Percentiles rank a stretch among this genome's conserved stretches.
Conservation (phyloP, 768 basidiomycete genomes). For the Tremella mesenterica region DNA sequence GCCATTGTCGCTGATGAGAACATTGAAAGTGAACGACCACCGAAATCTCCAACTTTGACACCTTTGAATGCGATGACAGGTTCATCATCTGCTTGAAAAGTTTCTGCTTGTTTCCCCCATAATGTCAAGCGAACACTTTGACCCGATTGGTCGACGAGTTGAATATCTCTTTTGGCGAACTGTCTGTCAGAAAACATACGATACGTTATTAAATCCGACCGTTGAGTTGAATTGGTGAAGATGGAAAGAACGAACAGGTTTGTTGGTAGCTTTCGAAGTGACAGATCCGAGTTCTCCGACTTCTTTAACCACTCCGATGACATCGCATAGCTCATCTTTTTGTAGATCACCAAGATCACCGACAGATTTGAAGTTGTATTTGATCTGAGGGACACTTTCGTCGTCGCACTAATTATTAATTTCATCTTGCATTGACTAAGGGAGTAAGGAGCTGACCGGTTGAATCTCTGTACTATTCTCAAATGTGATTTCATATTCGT, state of each 20-base stretch:
- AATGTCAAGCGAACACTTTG: conserved; percentile 75
- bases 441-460: conserved; percentile 51
- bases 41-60: conserved; percentile 85
- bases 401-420: conserved; percentile 62
- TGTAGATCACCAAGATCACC: conserved; percentile 54
- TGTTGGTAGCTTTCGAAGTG: conserved; percentile 63
- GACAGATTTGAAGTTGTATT: conserved; percentile 71
- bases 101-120: conserved; percentile 93
- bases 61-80: conserved; percentile 89
- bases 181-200: conserved; percentile 39
- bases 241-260: conserved; percentile 50
- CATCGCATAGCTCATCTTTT: conserved; percentile 80
- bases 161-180: conserved; percentile 83
- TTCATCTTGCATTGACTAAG: background rate
- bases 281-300: conserved; percentile 61
- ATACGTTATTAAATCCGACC: background rate
- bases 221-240: no score
- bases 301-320: conserved; percentile 79
- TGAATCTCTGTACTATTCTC: conserved; percentile 75
- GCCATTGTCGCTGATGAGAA: conserved; percentile 68
- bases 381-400: conserved; percentile 66
- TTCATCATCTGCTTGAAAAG: conserved; percentile 54
- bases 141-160: conserved; percentile 72
- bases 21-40: conserved; percentile 81
- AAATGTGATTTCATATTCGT: conserved; percentile 88